Percentiles rank a stretch among this genome's conserved stretches.
Evolutionary conservation across 176 grass and related monocot genomes (phyloP).

Genomic region (Chrysopogon serrulatus): DNA sequence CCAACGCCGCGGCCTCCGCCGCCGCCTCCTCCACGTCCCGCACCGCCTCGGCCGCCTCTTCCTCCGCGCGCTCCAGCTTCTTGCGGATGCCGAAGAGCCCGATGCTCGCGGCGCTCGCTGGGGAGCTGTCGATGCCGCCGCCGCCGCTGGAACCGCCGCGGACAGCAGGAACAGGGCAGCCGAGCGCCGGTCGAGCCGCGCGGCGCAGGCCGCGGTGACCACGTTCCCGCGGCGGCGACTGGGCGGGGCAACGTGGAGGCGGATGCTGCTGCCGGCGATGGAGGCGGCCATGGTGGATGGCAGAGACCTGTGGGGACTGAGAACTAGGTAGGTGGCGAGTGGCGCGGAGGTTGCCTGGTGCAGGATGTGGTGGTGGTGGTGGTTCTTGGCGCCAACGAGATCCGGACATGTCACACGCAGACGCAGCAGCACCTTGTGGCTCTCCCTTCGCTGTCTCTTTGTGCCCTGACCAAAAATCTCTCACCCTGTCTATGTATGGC

Average conservation of each 20-base stretch:
- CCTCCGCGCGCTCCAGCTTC: constrained; percentile 61
- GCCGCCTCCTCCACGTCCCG: constrained; percentile 55
- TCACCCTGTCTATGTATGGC: background rate
- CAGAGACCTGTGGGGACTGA: background rate
- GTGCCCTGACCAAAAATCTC: background rate
- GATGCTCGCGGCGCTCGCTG: constrained; percentile 50
- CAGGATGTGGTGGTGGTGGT: constrained; percentile 26
- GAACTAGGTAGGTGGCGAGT: background rate
- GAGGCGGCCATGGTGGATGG: constrained; percentile 40
- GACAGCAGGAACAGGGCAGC: constrained; percentile 62
- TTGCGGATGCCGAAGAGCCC: constrained; percentile 87
- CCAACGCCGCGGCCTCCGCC: constrained; percentile 46
- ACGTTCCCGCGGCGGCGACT: background rate
- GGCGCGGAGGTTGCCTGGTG: constrained; percentile 8
- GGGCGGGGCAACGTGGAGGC: constrained; percentile 13
- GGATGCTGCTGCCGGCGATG: constrained; percentile 33
- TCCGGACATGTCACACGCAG: background rate
- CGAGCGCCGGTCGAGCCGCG: constrained; percentile 41
- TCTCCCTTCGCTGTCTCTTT: background rate
- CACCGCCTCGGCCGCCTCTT: constrained; percentile 38
- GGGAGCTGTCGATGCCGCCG: background rate
- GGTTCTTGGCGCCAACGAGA: background rate
- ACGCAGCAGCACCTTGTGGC: background rate
- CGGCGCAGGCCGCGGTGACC: constrained; percentile 10
- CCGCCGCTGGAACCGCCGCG: constrained; percentile 14